Percentiles rank a stretch among this genome's conserved stretches.
Evolutionary conservation across 2,329 filamentous ascomycete species (phyloP).

Genomic region (Exophiala xenobiotica): DNA sequence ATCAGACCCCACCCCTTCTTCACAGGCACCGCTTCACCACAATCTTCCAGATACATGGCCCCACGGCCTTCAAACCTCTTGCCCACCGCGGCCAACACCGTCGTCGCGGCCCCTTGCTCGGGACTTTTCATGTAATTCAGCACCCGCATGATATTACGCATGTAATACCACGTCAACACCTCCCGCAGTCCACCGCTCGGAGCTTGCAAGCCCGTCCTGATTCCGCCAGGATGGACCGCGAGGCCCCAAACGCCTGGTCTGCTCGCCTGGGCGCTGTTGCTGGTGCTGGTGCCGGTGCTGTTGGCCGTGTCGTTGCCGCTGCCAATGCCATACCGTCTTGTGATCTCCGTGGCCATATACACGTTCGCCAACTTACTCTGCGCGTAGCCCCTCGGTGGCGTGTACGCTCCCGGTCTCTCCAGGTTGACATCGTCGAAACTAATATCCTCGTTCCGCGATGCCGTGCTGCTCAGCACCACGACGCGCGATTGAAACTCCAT

Average conservation of each 20-base stretch:
- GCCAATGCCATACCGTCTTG: slow-evolving; percentile 48
- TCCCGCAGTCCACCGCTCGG: not conserved
- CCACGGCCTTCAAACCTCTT: slow-evolving; percentile 4
- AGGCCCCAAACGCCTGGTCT: slow-evolving; percentile 38
- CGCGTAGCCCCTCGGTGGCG: slow-evolving; percentile 44
- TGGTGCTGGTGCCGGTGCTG: slow-evolving; percentile 40
- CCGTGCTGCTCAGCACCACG: slow-evolving; percentile 47
- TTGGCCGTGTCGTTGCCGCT: too few relatives aligned
- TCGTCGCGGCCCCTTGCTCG: slow-evolving; percentile 37
- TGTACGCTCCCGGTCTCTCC: slow-evolving; percentile 37
- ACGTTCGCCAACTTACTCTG: slow-evolving; percentile 55
- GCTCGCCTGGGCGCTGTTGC: too few relatives aligned
- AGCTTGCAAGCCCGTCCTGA: slow-evolving; percentile 26
- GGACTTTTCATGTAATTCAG: slow-evolving; percentile 32
- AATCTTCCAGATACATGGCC: slow-evolving; percentile 12
- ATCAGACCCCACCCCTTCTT: slow-evolving; percentile 1
- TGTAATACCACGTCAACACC: slow-evolving; percentile 7
- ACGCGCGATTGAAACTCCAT: slow-evolving; percentile 48
- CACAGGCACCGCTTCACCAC: slow-evolving; percentile 25
- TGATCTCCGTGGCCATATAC: slow-evolving; percentile 52
- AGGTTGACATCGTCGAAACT: slow-evolving; percentile 43
- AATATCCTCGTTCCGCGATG: slow-evolving; percentile 40
- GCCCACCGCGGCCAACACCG: slow-evolving; percentile 8
- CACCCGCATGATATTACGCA: slow-evolving; percentile 12
- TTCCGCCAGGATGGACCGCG: slow-evolving; percentile 50